These are phyloP conservation scores for Mortierella antarctica DNA, from an alignment of 192 early-diverging fungal species.

Conservation along the genomic window DNA sequence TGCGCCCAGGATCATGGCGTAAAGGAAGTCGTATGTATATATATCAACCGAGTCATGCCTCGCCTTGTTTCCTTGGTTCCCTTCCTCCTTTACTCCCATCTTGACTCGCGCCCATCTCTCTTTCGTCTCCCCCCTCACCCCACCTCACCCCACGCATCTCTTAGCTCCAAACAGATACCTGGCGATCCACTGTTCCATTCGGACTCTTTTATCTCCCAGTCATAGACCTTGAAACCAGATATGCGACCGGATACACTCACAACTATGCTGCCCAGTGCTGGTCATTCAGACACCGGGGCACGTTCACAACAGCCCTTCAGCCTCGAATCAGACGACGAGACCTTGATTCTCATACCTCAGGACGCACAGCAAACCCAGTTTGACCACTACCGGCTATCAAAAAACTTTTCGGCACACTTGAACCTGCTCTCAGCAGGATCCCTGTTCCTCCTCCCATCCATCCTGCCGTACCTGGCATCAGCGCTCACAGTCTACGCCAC, in stretches of 20 bases:
- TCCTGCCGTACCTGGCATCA: conserved; percentile 40
- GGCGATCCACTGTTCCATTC: too few species aligned
- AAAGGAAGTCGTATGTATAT: too few species aligned
- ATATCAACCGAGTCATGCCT: neutral
- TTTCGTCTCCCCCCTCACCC: neutral
- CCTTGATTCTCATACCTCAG: too few species aligned
- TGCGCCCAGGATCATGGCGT: too few species aligned
- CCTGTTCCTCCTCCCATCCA: conserved; percentile 37
- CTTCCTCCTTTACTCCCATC: neutral
- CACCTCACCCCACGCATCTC: neutral
- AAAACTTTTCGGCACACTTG: conserved; percentile 16
- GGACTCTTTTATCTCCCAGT: too few species aligned
- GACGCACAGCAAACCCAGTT: neutral
- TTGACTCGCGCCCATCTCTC: neutral
- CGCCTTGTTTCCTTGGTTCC: neutral
- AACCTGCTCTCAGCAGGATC: conserved; percentile 37
- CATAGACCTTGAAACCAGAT: too few species aligned
- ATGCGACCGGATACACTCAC: too few species aligned
- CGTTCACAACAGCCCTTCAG: too few species aligned
- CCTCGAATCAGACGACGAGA: too few species aligned
- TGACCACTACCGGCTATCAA: conserved; percentile 1
- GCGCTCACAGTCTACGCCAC: conserved; percentile 17
- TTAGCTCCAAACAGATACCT: too few species aligned
- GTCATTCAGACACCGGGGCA: too few species aligned
- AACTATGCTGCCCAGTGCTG: too few species aligned